Evolutionary conservation across 208 protist species (phyloP).

Genomic region (Trichomonas tenax): DNA sequence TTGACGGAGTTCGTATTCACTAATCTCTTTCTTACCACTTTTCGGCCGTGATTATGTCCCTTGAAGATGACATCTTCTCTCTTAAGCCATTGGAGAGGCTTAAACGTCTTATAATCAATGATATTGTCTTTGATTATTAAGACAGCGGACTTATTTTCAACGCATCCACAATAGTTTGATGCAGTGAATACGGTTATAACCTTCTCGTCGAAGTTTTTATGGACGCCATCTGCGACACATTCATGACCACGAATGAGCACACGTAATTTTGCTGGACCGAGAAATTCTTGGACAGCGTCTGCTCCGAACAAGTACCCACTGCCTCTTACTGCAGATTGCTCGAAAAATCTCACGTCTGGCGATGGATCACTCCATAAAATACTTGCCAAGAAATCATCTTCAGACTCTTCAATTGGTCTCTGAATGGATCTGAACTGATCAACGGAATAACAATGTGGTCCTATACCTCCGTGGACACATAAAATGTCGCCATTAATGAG

Average conservation of each 20-base stretch:
- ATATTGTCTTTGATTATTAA: too few relatives aligned
- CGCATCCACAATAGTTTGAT: background rate
- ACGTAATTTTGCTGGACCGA: background rate
- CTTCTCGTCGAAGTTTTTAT: background rate
- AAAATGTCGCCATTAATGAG: background rate
- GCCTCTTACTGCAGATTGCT: background rate
- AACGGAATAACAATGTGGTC: background rate
- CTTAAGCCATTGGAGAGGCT: background rate
- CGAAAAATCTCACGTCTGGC: background rate
- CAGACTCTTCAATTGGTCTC: background rate
- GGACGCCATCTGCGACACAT: background rate
- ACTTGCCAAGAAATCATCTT: background rate
- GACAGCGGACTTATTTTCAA: background rate
- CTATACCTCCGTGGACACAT: background rate
- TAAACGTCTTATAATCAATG: background rate
- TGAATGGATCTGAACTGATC: background rate
- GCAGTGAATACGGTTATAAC: background rate
- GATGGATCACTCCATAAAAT: background rate
- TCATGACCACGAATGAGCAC: background rate
- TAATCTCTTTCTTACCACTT: too few relatives aligned
- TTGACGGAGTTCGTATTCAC: too few relatives aligned
- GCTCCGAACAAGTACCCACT: background rate
- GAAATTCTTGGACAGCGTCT: background rate
- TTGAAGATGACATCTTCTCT: background rate
- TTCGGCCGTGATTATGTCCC: too few relatives aligned